Conservation (phyloP, 2,329 filamentous ascomycete species). For the Tricladium varicosporioides region DNA sequence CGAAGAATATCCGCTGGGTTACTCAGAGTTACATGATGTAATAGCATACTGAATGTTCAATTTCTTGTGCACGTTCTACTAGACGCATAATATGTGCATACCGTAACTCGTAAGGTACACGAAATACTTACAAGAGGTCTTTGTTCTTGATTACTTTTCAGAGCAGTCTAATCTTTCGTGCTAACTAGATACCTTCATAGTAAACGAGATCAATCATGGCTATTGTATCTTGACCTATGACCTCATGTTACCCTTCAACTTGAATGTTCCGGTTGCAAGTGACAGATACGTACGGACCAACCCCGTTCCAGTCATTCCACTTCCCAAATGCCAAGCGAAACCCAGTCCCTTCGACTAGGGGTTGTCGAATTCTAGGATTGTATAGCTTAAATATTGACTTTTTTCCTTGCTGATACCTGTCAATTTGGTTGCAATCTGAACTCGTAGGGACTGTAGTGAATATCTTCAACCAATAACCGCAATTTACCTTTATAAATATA, state of each 20-base stretch:
- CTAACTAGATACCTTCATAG: background rate
- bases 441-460: background rate
- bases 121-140: background rate
- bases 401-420: background rate
- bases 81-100: background rate
- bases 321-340: background rate
- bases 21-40: background rate
- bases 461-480: background rate
- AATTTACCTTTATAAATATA: too few relatives aligned
- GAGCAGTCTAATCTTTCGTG: background rate
- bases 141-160: background rate
- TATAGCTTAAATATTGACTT: background rate
- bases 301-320: background rate
- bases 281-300: background rate
- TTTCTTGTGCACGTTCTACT: background rate
- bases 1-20: background rate
- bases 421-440: background rate
- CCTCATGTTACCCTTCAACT: background rate
- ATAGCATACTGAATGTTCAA: background rate
- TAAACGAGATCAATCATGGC: background rate
- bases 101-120: background rate
- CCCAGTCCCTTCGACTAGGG: background rate
- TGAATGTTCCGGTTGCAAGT: background rate
- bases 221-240: background rate
- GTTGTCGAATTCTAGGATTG: background rate